Evolutionary conservation across 176 grass and related monocot genomes (phyloP).

Genomic region (Elymus sibiricus): DNA sequence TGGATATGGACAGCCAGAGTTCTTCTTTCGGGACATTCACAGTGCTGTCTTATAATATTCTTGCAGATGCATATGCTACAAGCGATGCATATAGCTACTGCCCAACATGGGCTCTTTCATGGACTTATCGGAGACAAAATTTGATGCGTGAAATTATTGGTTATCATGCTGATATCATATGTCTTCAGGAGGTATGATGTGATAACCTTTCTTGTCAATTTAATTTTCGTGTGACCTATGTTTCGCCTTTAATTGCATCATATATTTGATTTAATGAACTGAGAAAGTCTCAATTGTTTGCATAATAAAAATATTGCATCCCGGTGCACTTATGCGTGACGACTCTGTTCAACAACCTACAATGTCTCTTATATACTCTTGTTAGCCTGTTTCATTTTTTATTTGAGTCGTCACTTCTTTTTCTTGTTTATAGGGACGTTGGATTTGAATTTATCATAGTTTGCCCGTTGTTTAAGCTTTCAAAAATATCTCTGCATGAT

Average conservation of each 20-base stretch:
- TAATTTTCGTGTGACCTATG: constrained; percentile 2
- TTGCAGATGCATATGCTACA: constrained; percentile 90
- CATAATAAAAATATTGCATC: background rate
- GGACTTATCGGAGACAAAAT: constrained; percentile 96
- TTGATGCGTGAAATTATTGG: constrained; percentile 96
- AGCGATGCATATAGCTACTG: constrained; percentile 92
- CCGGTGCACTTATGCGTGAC: background rate
- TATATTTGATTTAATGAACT: constrained; percentile 13
- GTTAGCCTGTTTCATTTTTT: background rate
- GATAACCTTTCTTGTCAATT: background rate
- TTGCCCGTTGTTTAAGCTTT: background rate
- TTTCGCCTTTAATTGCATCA: constrained; percentile 1
- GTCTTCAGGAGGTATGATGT: constrained; percentile 94
- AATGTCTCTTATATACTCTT: background rate
- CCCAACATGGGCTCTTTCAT: constrained; percentile 96
- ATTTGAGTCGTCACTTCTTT: background rate
- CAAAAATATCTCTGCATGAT: background rate
- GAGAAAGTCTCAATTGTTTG: background rate
- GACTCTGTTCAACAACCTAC: background rate
- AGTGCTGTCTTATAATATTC: constrained; percentile 97
- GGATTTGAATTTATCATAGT: background rate
- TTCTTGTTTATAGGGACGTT: constrained; percentile 1
- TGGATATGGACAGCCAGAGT: constrained; percentile 67
- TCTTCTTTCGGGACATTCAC: constrained; percentile 75
- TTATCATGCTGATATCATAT: constrained; percentile 98